Evolutionary conservation across 768 basidiomycete species (phyloP).

Genomic region (Saitozyma sp.): DNA sequence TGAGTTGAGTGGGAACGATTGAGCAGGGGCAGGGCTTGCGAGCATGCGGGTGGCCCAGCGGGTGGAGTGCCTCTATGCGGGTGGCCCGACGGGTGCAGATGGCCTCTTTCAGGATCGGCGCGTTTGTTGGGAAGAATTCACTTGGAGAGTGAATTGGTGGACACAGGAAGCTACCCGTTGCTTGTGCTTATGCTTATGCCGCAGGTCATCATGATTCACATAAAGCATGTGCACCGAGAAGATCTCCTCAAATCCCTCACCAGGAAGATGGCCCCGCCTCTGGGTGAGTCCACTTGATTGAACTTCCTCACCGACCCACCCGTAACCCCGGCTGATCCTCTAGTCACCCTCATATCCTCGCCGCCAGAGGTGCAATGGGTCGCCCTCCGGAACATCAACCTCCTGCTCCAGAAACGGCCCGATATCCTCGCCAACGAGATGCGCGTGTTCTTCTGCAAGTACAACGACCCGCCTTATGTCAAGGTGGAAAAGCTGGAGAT

Average conservation of each 20-base stretch:
- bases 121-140: too few species aligned
- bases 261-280: conserved; percentile 95
- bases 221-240: conserved; percentile 75
- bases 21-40: conserved; percentile 4
- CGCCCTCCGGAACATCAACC: conserved; percentile 91
- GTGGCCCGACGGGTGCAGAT: too few species aligned
- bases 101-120: too few species aligned
- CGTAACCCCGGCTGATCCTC: neutral
- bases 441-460: conserved; percentile 99
- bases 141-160: too few species aligned
- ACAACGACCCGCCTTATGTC: conserved; percentile 98
- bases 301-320: neutral
- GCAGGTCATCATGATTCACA: conserved; percentile 96
- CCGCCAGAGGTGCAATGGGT: conserved; percentile 99
- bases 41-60: too few species aligned
- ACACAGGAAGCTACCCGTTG: too few species aligned
- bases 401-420: conserved; percentile 87
- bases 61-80: too few species aligned
- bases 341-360: conserved; percentile 89
- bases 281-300: conserved; percentile 48
- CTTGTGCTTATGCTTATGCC: too few species aligned
- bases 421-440: conserved; percentile 92
- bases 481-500: conserved; percentile 98
- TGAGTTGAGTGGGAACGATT: conserved; percentile 38
- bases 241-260: conserved; percentile 81